Base-by-base conservation (phyloP, 2,329 filamentous ascomycete genomes). In the Zymoseptoria passerinii region DNA sequence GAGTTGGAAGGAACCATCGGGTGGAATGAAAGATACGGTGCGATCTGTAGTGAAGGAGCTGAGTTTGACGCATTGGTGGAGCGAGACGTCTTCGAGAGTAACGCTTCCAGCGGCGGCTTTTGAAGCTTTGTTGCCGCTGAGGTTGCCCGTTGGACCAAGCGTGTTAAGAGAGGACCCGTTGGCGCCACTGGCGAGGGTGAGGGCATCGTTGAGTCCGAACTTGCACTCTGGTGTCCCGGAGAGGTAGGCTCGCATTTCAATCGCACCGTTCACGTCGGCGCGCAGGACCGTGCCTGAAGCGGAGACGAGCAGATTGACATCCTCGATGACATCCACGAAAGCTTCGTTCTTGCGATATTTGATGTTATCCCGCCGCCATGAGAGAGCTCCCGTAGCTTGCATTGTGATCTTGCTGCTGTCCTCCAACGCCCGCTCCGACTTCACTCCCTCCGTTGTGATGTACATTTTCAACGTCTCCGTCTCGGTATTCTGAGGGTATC, bases 391-490 rank as follows among this genome's bases (percentile, higher is more conserved):
- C 0, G 94, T 99, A 10, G 94, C 95, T 78, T 99, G 94, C 92
- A 97, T 96, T 27, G 94, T 99, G 75, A 99, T 99, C 74, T 92
- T 94, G 66, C 91, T 92, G 54, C 92, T 96, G 74, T 99, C 92
- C 72, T 96, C 90, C 72, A 72, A 75, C 76, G 86, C 87, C 66
- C 85, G 80, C 73, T 91, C 91, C 29, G 91, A 95, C 76, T 96
- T 96, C 76, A 99, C 92, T 59, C 94, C 94, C 78, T 99, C 94
- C 40, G 94, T 99, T 50, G 95, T 99, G 71, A 99, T 99, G 80
- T 99, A 99, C 92, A 97, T 97, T 77, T 99, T 99, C 68, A 99
- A 80, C 16, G 94, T 97, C 74, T 99, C 94, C 56, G 92, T 96
- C 77, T 99, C 94, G 63, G 94, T 99, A 74, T 97, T 97, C 74